Base-by-base conservation (phyloP, 768 basidiomycete genomes). In the Tylopilus sp. region DNA sequence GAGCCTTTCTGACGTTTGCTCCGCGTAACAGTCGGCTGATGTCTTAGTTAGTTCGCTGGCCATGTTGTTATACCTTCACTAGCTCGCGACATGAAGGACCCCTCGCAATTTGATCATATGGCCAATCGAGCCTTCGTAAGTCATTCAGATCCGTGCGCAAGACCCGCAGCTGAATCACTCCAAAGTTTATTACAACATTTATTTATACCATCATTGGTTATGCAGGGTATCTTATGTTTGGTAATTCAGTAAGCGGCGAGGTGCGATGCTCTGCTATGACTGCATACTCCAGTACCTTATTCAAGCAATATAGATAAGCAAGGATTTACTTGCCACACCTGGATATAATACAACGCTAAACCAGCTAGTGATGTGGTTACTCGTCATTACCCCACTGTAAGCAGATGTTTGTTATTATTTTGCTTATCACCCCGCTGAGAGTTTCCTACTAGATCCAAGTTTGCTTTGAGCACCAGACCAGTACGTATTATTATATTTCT, bases 211-310 rank as follows among this genome's bases (percentile, higher is more conserved):
- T 86, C 12, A 85, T 93, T 26, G 92, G 88, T 5, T 81, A 79
- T 41, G 84, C 83, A 19, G 96, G 95, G 1, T 98, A 97, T 61
- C 69, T 90, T 19, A 98, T 98, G 96, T 94, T 92, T 64, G 92
- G 93, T 11, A 75, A 80, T 45, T 61, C 67, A 29, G 91, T 95
- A 45, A 84, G 83, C 61, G 90, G 89, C 53, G 92, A 93, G 78
- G 90, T 91, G 53, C 62, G 76, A 61, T 22, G 12, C 17, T n/a
- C 24, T 3, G 52, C 48, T 11, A 45, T 14, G 9, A 19, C 12
- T 25, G n/a, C 21, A 29, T 17, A 11, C 14, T 14, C 16, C 42
- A 21, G 19, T 11, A 24, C 24, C 34, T 57, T 17, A 50, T 42
- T 48, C 25, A 41, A 55, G 36, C 38, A 19, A 17, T 16, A 9